Percentiles rank a stretch among this genome's conserved stretches.
phyloP scores from a whole-genome alignment of 768 basidiomycete genomes.

The Postia placenta region DNA sequence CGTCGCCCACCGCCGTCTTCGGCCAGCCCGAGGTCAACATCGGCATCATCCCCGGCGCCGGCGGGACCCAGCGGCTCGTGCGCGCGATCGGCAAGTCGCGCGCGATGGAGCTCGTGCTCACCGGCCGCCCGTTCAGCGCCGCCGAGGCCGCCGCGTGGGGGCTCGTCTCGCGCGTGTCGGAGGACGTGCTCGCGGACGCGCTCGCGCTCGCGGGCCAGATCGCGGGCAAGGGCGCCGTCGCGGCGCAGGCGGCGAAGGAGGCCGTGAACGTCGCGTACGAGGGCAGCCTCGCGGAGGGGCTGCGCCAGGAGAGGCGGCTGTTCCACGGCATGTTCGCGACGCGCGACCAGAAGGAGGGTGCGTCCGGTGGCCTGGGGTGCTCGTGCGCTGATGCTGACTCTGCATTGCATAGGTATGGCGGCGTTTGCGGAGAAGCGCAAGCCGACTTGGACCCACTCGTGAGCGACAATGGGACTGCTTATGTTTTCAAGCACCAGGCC shows the following conservation, averaged over 20 bases:
- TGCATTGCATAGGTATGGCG: slow-evolving; percentile 63
- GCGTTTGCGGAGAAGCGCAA: slow-evolving; percentile 95
- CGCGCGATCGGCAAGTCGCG: slow-evolving; percentile 85
- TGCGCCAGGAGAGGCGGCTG: slow-evolving; percentile 80
- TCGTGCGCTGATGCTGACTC: slow-evolving; percentile 6
- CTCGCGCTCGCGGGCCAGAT: slow-evolving; percentile 73
- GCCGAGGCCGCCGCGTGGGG: slow-evolving; percentile 85
- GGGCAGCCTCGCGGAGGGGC: slow-evolving; percentile 70
- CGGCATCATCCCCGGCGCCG: slow-evolving; percentile 91
- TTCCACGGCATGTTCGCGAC: slow-evolving; percentile 94
- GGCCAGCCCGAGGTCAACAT: slow-evolving; percentile 98
- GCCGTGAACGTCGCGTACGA: slow-evolving; percentile 92
- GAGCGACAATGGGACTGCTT: no score
- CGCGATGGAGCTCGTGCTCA: slow-evolving; percentile 91
- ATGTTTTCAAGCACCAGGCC: no score
- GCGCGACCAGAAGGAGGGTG: slow-evolving; percentile 91
- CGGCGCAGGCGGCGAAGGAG: slow-evolving; percentile 87
- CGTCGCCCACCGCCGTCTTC: slow-evolving; percentile 87
- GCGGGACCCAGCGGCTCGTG: slow-evolving; percentile 84
- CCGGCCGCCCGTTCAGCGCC: slow-evolving; percentile 77
- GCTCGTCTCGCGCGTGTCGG: slow-evolving; percentile 76
- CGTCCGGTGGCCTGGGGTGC: slow-evolving; percentile 23
- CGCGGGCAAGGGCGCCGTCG: slow-evolving; percentile 77
- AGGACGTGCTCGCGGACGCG: slow-evolving; percentile 79
- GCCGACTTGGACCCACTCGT: slow-evolving; percentile 69